Evolutionary conservation across 2,329 filamentous ascomycete species (phyloP), one percentile per base, ranked within the genome.

Genomic region (Fonsecaea monophora): DNA sequence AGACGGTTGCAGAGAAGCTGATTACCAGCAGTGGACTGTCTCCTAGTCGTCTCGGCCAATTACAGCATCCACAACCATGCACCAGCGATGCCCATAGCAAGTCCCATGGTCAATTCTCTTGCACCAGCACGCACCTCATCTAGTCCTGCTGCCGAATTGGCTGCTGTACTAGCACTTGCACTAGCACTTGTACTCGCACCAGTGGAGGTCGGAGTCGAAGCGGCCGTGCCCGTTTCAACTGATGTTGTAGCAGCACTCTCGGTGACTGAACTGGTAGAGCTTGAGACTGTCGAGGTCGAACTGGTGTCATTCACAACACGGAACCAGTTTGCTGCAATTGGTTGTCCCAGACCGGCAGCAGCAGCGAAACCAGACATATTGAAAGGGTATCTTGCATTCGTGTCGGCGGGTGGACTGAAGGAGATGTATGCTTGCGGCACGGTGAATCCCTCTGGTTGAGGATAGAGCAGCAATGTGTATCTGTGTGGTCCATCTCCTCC

Each of bases 251-350:
- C 18, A 60, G 35, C 21, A 30, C 45, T 56, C 18, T 13, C 55
- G 10, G 59, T 37, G 3, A 15, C 45, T 30, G 58, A 13, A 18
- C 13, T 37, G n/a, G 64, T 40, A 12, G 60, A 38, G 21, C 60
- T 50, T n/a, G 55, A 32, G 8, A 53, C 18, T 12, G 57, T 53
- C 2, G 64, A 57, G 10, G 37, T 61, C 8, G 40, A 12, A 10
- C 45, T 50, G 10, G 35, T 60, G 50, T 62, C 64, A 56, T 70
- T 70, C 60, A 66, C 34, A 25, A 75, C 70, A 48, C 78, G 77
- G 56, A 82, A 78, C 70, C 76, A 82, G 65, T 79, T 81, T 6
- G 73, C 77, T 1, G 77, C 78, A 35, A 80, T 38, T 0, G 77
- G 74, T 1, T 68, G 60, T 5, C 62, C 68, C 10, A 82, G 61